phyloP scores from a whole-genome alignment of 371 early-diverging fungal species.

The Lichtheimia hyalospora region DNA sequence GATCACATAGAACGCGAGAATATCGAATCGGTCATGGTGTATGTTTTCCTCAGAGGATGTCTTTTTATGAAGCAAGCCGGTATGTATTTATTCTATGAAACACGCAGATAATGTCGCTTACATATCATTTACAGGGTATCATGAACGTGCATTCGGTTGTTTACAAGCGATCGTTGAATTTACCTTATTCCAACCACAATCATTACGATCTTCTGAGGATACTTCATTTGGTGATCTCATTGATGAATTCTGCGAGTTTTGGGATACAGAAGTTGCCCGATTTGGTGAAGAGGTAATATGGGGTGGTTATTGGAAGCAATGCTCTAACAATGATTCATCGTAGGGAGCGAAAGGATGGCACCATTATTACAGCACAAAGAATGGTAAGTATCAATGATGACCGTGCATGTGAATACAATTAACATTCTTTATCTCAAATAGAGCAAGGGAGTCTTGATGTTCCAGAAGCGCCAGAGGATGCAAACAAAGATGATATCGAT shows the following conservation, averaged over 20 bases:
- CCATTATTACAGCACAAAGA: constrained; percentile 21
- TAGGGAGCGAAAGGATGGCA: constrained; percentile 64
- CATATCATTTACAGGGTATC: constrained; percentile 56
- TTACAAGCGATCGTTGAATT: constrained; percentile 79
- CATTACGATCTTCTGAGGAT: constrained; percentile 13
- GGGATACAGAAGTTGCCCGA: constrained; percentile 76
- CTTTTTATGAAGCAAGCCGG: constrained; percentile 68
- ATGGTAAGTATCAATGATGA: constrained; percentile 15
- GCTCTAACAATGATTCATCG: neutral
- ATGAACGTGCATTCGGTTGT: constrained; percentile 67
- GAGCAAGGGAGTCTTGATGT: neutral
- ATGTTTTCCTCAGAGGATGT: constrained; percentile 65
- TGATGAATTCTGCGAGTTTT: constrained; percentile 66
- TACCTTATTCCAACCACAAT: constrained; percentile 61
- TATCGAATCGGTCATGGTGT: constrained; percentile 62
- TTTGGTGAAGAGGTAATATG: constrained; percentile 71
- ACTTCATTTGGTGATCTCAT: constrained; percentile 49
- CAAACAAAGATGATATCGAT: constrained; percentile 6
- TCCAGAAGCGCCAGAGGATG: constrained; percentile 13
- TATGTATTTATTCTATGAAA: constrained; percentile 14
- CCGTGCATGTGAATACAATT: neutral
- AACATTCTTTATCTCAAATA: neutral
- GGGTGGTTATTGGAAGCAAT: too few relatives aligned
- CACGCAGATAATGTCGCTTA: neutral
- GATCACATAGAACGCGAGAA: constrained; percentile 27